phyloP scores from a whole-genome alignment of 345 rosid genomes.

The Aethionema arabicum region DNA sequence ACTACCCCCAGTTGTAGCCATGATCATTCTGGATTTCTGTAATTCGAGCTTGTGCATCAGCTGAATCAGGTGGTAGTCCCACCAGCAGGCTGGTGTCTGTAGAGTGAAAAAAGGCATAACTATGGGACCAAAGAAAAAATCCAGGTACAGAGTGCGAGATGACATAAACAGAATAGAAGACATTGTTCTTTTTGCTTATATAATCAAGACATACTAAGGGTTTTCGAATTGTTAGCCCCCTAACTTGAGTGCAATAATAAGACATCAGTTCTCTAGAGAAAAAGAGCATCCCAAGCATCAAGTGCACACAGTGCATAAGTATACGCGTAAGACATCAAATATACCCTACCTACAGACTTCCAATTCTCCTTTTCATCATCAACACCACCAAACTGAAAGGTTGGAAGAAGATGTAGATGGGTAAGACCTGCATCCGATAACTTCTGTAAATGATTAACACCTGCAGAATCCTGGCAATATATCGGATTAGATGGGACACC shows the following conservation, averaged over 20 bases:
- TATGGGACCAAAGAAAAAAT: slow-evolving; percentile 1
- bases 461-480: slow-evolving; percentile 71
- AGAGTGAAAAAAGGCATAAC: slow-evolving; percentile 24
- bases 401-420: slow-evolving; percentile 87
- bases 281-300: not conserved
- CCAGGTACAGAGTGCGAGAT: slow-evolving; percentile 8
- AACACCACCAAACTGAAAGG: slow-evolving; percentile 85
- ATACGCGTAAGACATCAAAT: slow-evolving; percentile 21
- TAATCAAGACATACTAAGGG: not conserved
- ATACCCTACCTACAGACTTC: slow-evolving; percentile 67
- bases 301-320: slow-evolving; percentile 5
- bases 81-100: slow-evolving; percentile 69
- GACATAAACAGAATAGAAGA: slow-evolving; percentile 13
- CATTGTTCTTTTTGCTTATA: not conserved
- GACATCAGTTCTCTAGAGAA: not conserved
- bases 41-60: slow-evolving; percentile 75
- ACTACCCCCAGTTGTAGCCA: slow-evolving; percentile 98
- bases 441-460: slow-evolving; percentile 70
- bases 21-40: slow-evolving; percentile 68
- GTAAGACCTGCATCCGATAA: slow-evolving; percentile 84
- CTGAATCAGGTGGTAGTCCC: slow-evolving; percentile 70
- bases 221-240: slow-evolving; percentile 6
- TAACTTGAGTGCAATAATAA: slow-evolving; percentile 17
- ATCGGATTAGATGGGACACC: slow-evolving; percentile 20
- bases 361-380: slow-evolving; percentile 82